Percentiles rank a stretch among this genome's conserved stretches.
Evolutionary conservation across 2,329 filamentous ascomycete genomes (phyloP).

Genomic region (Diaporthe vaccinii): DNA sequence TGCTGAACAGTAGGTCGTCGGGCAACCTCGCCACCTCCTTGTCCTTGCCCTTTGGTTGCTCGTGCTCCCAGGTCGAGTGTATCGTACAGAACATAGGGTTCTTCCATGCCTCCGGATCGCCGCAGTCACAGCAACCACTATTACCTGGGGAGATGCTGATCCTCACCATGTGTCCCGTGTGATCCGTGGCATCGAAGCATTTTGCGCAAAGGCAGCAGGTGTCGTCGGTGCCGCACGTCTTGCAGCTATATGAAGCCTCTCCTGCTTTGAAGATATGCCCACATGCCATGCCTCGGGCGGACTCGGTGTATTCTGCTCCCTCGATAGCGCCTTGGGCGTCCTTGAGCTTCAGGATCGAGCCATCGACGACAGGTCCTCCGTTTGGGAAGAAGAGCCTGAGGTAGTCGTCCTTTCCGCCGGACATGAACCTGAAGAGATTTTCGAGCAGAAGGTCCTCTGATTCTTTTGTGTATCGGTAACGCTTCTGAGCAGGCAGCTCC

Average conservation of each 20-base stretch:
- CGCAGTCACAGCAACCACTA: slow-evolving; percentile 97
- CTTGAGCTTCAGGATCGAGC: slow-evolving; percentile 77
- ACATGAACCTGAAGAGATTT: slow-evolving; percentile 89
- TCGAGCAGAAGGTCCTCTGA: slow-evolving; percentile 81
- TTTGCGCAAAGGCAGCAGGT: slow-evolving; percentile 95
- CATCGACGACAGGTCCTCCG: slow-evolving; percentile 72
- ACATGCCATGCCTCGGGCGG: slow-evolving; percentile 91
- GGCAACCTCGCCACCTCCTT: slow-evolving; percentile 73
- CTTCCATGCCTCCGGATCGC: slow-evolving; percentile 94
- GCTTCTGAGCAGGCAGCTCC: slow-evolving; percentile 79
- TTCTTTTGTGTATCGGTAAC: slow-evolving; percentile 80
- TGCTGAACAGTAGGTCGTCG: slow-evolving; percentile 79
- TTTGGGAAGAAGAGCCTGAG: slow-evolving; percentile 86
- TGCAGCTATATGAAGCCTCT: slow-evolving; percentile 94
- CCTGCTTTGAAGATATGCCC: slow-evolving; percentile 97
- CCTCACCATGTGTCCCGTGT: slow-evolving; percentile 91
- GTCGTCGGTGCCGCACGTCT: slow-evolving; percentile 93
- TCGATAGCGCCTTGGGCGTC: slow-evolving; percentile 93
- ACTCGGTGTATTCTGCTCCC: slow-evolving; percentile 93
- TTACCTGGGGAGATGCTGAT: slow-evolving; percentile 91
- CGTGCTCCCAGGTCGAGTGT: slow-evolving; percentile 76
- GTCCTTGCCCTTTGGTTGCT: slow-evolving; percentile 71
- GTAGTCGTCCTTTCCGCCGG: slow-evolving; percentile 80
- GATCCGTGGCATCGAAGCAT: slow-evolving; percentile 96
- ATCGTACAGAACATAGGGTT: slow-evolving; percentile 92